Conservation (phyloP, 73 alveolate genomes). For the Paramecium bursaria region DNA sequence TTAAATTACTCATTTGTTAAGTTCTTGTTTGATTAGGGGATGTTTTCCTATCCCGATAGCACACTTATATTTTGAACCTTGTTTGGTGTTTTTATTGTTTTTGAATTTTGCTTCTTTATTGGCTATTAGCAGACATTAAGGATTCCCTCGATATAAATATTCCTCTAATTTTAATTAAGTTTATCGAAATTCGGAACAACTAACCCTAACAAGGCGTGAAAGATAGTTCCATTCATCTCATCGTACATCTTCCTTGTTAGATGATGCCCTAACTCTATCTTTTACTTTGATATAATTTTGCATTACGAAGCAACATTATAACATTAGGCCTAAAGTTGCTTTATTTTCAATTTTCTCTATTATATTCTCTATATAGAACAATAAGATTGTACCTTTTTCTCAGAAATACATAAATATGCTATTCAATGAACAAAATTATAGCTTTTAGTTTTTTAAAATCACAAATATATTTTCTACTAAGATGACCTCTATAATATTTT, state of each 20-base stretch:
- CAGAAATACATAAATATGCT: slow-evolving; percentile 42
- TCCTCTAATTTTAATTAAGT: neutral
- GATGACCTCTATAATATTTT: slow-evolving; percentile 15
- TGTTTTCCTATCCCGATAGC: too few relatives aligned
- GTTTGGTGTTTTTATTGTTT: too few relatives aligned
- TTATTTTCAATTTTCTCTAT: slow-evolving; percentile 11
- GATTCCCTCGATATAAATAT: slow-evolving; percentile 13
- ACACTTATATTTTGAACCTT: too few relatives aligned
- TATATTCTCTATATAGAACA: slow-evolving; percentile 45
- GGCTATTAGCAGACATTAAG: slow-evolving; percentile 8
- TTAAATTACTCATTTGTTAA: too few relatives aligned
- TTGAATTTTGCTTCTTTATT: too few relatives aligned
- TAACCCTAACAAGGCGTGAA: slow-evolving; percentile 1
- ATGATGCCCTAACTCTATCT: neutral
- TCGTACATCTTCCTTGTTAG: slow-evolving; percentile 19
- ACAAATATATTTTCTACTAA: slow-evolving; percentile 50
- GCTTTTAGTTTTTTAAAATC: slow-evolving; percentile 11
- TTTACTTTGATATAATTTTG: neutral
- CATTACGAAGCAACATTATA: slow-evolving; percentile 17
- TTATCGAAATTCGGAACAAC: slow-evolving; percentile 47
- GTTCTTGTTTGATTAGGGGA: too few relatives aligned
- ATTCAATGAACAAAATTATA: slow-evolving; percentile 18
- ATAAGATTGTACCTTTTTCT: slow-evolving; percentile 13
- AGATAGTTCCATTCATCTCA: slow-evolving; percentile 41
- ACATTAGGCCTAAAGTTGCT: slow-evolving; percentile 32